A percentile compares a stretch with the other conserved stretches of the same genome.
These are phyloP conservation scores for Bruguiera hainesii DNA, from an alignment of 441 rosid species.

Conservation along the genomic window DNA sequence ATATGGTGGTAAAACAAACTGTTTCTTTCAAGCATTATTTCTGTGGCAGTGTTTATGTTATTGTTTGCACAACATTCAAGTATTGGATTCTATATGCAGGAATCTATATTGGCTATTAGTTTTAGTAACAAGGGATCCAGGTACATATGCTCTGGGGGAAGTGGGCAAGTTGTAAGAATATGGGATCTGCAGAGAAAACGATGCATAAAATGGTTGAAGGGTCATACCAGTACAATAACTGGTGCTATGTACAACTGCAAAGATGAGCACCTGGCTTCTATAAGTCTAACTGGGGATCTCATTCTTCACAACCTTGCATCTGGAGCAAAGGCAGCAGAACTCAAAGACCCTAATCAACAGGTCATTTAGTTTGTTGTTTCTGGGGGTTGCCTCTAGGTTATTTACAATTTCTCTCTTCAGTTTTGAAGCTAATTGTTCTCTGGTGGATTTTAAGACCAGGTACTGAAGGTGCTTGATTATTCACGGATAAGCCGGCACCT, in stretches of 20 bases:
- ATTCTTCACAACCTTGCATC: conserved; percentile 93
- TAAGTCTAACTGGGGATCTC: conserved; percentile 82
- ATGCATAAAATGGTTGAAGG: conserved; percentile 90
- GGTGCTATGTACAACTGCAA: conserved; percentile 94
- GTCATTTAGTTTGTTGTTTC: conserved; percentile 52
- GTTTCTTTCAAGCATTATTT: neutral
- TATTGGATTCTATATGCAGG: conserved; percentile 41
- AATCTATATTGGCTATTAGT: conserved; percentile 73
- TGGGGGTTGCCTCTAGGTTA: conserved; percentile 11
- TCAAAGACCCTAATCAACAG: conserved; percentile 93
- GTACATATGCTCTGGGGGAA: conserved; percentile 94
- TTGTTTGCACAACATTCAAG: too few species aligned
- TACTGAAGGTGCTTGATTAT: conserved; percentile 91
- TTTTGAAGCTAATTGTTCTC: conserved; percentile 36
- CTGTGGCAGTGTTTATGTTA: neutral
- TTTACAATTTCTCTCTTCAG: conserved; percentile 19
- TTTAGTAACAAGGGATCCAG: conserved; percentile 89
- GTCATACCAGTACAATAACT: conserved; percentile 80
- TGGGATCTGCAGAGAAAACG: conserved; percentile 96
- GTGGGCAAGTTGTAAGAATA: conserved; percentile 81
- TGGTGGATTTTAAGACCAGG: conserved; percentile 76
- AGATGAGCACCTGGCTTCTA: conserved; percentile 96
- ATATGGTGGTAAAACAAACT: too few species aligned
- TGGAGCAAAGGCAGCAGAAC: conserved; percentile 80
- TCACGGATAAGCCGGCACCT: conserved; percentile 87